Percentiles rank a stretch among this genome's conserved stretches.
Conservation (phyloP, 106 monocot genomes). For the Agapanthus africanus region DNA sequence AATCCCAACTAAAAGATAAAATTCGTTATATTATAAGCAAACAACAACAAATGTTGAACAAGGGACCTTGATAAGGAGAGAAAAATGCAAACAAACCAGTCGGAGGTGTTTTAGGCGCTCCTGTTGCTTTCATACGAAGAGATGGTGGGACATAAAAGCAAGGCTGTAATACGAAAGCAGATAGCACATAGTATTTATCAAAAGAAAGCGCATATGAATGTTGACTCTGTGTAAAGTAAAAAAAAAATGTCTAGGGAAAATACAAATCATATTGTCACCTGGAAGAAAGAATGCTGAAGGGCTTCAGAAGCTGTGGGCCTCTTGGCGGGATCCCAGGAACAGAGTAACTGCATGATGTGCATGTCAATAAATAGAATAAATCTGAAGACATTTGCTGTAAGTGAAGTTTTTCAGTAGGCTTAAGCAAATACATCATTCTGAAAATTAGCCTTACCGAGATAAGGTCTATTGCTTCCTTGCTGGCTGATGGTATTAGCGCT, state of each 20-base stretch:
- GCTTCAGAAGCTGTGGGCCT: constrained; percentile 35
- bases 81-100: constrained; percentile 29
- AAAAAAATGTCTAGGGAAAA: neutral
- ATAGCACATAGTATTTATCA: neutral
- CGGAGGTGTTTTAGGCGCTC: constrained; percentile 35
- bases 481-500: constrained; percentile 35
- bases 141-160: constrained; percentile 44
- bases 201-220: neutral
- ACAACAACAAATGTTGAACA: neutral
- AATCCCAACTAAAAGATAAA: constrained; percentile 22
- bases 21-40: neutral
- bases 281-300: constrained; percentile 46
- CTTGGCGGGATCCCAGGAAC: constrained; percentile 39
- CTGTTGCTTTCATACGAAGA: constrained; percentile 28
- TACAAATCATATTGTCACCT: constrained; percentile 10
- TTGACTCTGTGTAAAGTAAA: neutral
- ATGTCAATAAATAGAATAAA: neutral
- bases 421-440: neutral
- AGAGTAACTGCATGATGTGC: constrained; percentile 28
- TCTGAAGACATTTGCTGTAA: neutral
- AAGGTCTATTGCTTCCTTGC: constrained; percentile 40
- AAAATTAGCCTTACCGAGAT: constrained; percentile 24
- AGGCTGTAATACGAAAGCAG: constrained; percentile 15
- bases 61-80: neutral
- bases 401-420: neutral